Conservation (phyloP, 345 rosid genomes). For the Rhodamnia rubescens region DNA sequence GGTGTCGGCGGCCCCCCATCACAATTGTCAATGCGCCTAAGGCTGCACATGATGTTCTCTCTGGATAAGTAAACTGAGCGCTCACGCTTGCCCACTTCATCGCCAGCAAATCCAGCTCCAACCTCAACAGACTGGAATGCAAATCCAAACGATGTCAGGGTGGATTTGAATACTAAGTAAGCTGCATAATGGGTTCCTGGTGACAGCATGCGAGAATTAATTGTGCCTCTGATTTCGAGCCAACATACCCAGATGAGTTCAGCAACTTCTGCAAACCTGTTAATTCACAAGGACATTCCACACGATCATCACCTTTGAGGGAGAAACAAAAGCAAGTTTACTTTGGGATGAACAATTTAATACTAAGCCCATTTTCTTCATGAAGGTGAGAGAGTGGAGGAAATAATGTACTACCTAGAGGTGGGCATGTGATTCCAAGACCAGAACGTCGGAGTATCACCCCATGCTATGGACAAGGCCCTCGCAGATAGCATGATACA, state of each 20-base stretch:
- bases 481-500: slow-evolving; percentile 17
- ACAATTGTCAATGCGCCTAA: too few relatives aligned
- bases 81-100: not conserved
- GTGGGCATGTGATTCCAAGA: not conserved
- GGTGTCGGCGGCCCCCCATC: not conserved
- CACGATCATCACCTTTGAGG: not conserved
- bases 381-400: not conserved
- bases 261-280: not conserved
- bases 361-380: not conserved
- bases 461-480: slow-evolving; percentile 13
- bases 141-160: not conserved
- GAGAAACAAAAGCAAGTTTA: not conserved
- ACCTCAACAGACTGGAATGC: slow-evolving; percentile 4
- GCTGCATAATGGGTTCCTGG: not conserved
- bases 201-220: not conserved
- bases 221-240: not conserved
- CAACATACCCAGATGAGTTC: not conserved
- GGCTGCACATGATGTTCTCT: not conserved
- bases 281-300: not conserved
- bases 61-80: not conserved
- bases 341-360: not conserved
- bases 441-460: slow-evolving; percentile 2
- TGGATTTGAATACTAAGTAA: not conserved
- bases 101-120: not conserved
- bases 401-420: not conserved